Base-by-base conservation (phyloP, 2,329 filamentous ascomycete genomes). In the Dothidotthia symphoricarpi region DNA sequence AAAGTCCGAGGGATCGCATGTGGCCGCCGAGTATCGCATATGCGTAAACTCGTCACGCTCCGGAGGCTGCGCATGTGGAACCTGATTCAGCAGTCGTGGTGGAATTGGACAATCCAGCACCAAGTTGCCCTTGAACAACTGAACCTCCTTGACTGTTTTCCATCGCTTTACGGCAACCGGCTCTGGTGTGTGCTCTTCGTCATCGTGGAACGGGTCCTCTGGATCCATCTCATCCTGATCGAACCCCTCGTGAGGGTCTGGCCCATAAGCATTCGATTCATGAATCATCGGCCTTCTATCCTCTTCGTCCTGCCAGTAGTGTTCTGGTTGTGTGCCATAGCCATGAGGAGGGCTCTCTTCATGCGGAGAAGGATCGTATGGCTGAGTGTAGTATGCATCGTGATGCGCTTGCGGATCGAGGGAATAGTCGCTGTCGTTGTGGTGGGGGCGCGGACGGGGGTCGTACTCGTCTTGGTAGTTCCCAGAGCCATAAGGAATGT, bases 71-170 rank as follows among this genome's bases (percentile, higher is more conserved):
- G 87, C 88, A 66, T 96, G 90, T 28, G 86, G 86, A 16, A 96
- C 81, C 63, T 95, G 88, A 60, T 85, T 90, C 29, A 98, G 73
- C 28, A 98, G 74, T 57, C 84, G 81, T 0, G 93, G 91, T 0
- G 93, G 91, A 41, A 98, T 88, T 0, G 93, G 93, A 63, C 93
- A 98, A 67, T 98, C 93, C 3, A 98, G 82, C 25, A 98, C 90
- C 57, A 98, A 78, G 69, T 98, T 98, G 49, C 93, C 93, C 52
- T 94, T 85, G 75, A 95, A 98, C 36, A 98, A 71, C 57, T 94
- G 83, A n/a, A 98, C 91, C 72, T 96, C 88, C 71, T 97, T 98
- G 32, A 98, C 91, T 0, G 93, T 98, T 75, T 97, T 98, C 87
- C 88, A 97, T 64, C 93, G 80, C 66, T 87, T 85, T 52, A 97